Conservation (phyloP, 1,284 basidiomycete species). For the Microbotryum saponariae region DNA sequence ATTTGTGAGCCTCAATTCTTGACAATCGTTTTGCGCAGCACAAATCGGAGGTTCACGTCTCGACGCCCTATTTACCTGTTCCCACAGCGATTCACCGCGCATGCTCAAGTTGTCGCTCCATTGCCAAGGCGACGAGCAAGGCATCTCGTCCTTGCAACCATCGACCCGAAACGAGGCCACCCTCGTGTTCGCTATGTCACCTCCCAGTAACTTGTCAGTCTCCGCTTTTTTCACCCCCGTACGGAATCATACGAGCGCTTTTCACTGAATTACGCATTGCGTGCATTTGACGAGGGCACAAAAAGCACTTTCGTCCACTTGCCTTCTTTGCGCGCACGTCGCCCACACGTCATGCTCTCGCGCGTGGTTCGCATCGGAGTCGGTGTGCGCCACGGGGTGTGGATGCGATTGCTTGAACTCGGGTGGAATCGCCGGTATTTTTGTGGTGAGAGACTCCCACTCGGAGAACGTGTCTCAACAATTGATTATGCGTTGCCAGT, state of each 20-base stretch:
- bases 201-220: conserved; percentile 15
- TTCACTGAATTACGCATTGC: neutral
- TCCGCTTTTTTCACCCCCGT: neutral
- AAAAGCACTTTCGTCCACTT: neutral
- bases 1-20: conserved; percentile 10
- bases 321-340: conserved; percentile 1
- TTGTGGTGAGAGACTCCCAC: neutral
- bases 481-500: too few relatives aligned
- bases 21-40: too few relatives aligned
- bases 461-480: too few relatives aligned
- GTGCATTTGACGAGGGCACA: neutral
- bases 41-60: neutral
- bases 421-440: neutral
- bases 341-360: neutral
- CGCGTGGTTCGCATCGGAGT: neutral
- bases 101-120: conserved; percentile 10
- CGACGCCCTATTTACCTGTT: too few relatives aligned
- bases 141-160: conserved; percentile 11
- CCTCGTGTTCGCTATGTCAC: conserved; percentile 23
- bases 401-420: neutral
- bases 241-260: neutral
- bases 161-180: neutral
- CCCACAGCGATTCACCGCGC: conserved; percentile 9
- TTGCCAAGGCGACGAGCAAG: neutral
- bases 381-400: neutral